Evolutionary conservation across 2,329 filamentous ascomycete genomes (phyloP), one percentile per base, ranked within the genome.

Genomic region (Fusarium odoratissimum): DNA sequence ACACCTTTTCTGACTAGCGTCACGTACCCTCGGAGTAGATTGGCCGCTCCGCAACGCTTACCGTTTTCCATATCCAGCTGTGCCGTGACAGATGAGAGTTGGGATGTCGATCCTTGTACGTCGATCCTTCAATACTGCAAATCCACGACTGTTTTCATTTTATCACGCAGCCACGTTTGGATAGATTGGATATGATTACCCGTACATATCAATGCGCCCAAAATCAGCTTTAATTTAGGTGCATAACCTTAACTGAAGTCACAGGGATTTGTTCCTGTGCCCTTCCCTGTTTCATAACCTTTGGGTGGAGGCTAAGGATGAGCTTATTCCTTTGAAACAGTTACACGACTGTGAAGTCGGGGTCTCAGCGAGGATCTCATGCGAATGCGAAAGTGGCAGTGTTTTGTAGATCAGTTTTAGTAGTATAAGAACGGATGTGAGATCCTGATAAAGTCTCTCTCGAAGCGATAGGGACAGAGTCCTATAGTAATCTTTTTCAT

Each of bases 371-470:
- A 38, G 19, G 19, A 38, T 31, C 9, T 8, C 16, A 37, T 46
- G 37, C 59, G 59, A 64, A 31, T 64, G 48, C 59, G 59, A 65
- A 48, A 25, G 59, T 38, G 37, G 63, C 59, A 65, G 41, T 64
- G 63, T n/a, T 42, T 6, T 46, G 48, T 33, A 37, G 40, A 64
- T 56, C 63, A 13, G 10, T 41, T 5, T 12, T 5, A 2, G 9
- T 6, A 17, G n/a, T 37, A 52, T 52, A 52, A 37, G 2, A 52
- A 28, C 5, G 13, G 23, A 38, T 37, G 13, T 16, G 13, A n/a
- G 13, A 37, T 28, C 49, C 33, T 9, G 23, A 37, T 28, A 21
- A 25, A 52, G 6, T n/a, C n/a, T 17, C 10, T n/a, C 23, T 38
- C 5, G 2, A 21, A 8, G n/a, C 7, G 4, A 19, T 19, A 25